phyloP scores from a whole-genome alignment of 2,329 filamentous ascomycete genomes.

The Exophiala aquamarina region DNA sequence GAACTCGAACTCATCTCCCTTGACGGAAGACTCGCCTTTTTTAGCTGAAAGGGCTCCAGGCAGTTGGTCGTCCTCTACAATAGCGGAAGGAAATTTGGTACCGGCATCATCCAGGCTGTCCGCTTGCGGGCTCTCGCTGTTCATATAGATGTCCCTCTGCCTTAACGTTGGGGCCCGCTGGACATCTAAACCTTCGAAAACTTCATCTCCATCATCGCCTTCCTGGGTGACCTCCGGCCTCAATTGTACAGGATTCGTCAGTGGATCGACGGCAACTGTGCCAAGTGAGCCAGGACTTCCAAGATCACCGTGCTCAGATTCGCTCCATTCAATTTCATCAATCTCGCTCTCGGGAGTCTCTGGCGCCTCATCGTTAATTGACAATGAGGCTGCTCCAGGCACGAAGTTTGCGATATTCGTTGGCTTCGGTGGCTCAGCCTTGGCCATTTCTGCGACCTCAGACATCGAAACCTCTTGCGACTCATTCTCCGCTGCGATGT shows the following conservation, averaged over 20 bases:
- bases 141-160: conserved; percentile 12
- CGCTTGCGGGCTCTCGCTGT: background rate
- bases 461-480: conserved; percentile 36
- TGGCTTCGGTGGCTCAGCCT: conserved; percentile 40
- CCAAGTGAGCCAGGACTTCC: conserved; percentile 19
- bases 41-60: conserved; percentile 7
- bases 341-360: conserved; percentile 15
- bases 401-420: conserved; percentile 20
- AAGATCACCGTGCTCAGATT: conserved; percentile 31
- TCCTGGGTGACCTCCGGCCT: conserved; percentile 18
- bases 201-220: conserved; percentile 22
- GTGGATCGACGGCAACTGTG: conserved; percentile 11
- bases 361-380: background rate
- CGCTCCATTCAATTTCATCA: conserved; percentile 33
- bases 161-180: conserved; percentile 13
- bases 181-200: conserved; percentile 23
- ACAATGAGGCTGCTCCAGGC: conserved; percentile 10
- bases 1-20: conserved; percentile 32
- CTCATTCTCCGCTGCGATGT: conserved; percentile 26
- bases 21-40: conserved; percentile 18
- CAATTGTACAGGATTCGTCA: background rate
- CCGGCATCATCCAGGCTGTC: too few relatives aligned
- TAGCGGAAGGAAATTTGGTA: background rate
- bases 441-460: conserved; percentile 45
- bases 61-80: background rate